Evolutionary conservation across 1,284 basidiomycete species (phyloP), one percentile per base, ranked within the genome.

Genomic region (Heterobasidion occidentale): DNA sequence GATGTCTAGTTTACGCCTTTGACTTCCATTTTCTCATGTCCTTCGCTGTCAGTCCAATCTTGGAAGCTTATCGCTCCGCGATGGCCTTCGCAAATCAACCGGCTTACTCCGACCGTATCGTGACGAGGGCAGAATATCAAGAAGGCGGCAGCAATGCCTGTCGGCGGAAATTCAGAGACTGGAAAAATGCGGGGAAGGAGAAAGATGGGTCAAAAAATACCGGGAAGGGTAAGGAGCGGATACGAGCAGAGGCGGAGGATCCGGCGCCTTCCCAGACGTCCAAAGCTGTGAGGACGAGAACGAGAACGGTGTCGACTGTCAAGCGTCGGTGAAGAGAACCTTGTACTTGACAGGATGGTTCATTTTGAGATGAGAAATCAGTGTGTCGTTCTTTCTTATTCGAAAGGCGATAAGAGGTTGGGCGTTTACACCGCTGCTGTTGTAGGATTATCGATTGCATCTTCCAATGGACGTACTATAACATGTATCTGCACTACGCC

Each of bases 61-160:
- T 80, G 55, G 86, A 87, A 68, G 81, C 84, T 0, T 94, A 90
- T 70, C 74, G 76, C 56, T 80, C 88, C 45, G 90, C 89, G 0
- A 70, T 80, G 55, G 71, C 75, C 9, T 81, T 92, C 61, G 80
- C 83, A 46, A 71, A 70, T 53, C 75, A 74, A 46, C 74, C 83
- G 14, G 73, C 75, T 56, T 84, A 88, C 64, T 59, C 71, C 1
- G 71, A 77, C 48, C 70, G 73, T 53, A 73, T 77, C 12, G 81
- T 94, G 62, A 91, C 90, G 2, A 76, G 88, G 44, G 81, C 80
- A 53, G 92, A 95, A 66, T 96, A 94, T 71, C 74, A 82, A 55
- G 93, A 95, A 70, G 79, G 78, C 59, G 93, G 93, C 38, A 86
- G 82, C 61, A 81, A 76, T 58, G 87, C 86, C 58, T 84, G 83